A percentile compares a stretch with the other conserved stretches of the same genome.
Evolutionary conservation across 495 filamentous ascomycete genomes (phyloP).

Genomic region (Penicillium salamii): DNA sequence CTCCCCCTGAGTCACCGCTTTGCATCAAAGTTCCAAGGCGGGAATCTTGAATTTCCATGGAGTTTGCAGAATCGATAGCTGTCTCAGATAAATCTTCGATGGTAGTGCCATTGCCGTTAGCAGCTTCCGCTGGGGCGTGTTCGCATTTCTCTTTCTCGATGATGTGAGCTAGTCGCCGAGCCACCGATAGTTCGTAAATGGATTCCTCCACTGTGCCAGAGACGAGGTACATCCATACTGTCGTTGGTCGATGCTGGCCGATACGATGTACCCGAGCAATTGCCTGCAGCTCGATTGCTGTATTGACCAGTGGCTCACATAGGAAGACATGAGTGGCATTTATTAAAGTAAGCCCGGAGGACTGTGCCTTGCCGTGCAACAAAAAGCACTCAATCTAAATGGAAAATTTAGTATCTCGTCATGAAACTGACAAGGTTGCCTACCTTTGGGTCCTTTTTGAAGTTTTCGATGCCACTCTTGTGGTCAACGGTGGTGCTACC

Average conservation of each 20-base stretch:
- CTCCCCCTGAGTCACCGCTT: constrained; percentile 69
- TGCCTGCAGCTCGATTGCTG: constrained; percentile 88
- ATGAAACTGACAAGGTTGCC: constrained; percentile 5
- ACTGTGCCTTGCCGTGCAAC: constrained; percentile 82
- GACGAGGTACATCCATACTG: constrained; percentile 92
- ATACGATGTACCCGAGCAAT: constrained; percentile 94
- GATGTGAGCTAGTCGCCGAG: constrained; percentile 74
- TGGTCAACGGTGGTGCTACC: constrained; percentile 64
- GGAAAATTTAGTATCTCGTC: neutral
- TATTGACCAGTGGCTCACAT: constrained; percentile 89
- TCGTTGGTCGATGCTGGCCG: constrained; percentile 81
- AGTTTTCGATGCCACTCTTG: constrained; percentile 62
- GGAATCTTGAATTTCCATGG: constrained; percentile 72
- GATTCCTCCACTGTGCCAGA: constrained; percentile 85
- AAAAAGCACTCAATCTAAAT: constrained; percentile 74
- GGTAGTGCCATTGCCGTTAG: constrained; percentile 23
- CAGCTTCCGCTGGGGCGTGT: constrained; percentile 18
- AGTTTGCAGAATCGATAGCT: constrained; percentile 76
- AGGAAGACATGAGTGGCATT: constrained; percentile 93
- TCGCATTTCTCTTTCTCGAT: constrained; percentile 40
- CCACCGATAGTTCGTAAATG: constrained; percentile 82
- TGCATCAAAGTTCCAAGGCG: constrained; percentile 64
- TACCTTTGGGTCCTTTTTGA: constrained; percentile 68
- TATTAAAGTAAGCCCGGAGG: constrained; percentile 83
- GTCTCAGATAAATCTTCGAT: constrained; percentile 47